Evolutionary conservation across 169 alveolate species (phyloP).

Genomic region (Plasmodium inui): DNA sequence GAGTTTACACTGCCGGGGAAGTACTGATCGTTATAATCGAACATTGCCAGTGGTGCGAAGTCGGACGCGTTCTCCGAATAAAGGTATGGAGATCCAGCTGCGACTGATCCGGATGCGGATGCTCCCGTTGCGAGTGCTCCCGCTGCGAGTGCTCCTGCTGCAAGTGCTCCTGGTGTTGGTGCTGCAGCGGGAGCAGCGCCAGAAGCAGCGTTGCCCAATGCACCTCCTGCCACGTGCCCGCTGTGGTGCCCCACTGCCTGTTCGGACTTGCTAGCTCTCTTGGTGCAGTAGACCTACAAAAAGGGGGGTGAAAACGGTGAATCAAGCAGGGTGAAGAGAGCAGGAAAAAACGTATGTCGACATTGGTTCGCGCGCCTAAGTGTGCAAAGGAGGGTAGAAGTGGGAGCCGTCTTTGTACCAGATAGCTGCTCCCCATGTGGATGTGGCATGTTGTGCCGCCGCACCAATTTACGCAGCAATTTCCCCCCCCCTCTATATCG

Average conservation of each 20-base stretch:
- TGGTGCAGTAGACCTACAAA: constrained; percentile 63
- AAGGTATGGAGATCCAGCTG: background rate
- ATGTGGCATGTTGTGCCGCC: background rate
- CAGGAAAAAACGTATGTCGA: background rate
- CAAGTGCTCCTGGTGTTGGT: background rate
- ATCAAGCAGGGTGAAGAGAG: background rate
- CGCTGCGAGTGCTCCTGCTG: background rate
- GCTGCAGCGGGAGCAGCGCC: too few relatives aligned
- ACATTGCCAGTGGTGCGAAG: constrained; percentile 10
- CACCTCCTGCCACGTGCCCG: background rate
- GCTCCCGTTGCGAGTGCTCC: background rate
- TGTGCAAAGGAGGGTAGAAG: background rate
- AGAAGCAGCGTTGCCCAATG: background rate
- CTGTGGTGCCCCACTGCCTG: background rate
- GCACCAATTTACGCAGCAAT: too few relatives aligned
- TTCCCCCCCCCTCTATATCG: background rate
- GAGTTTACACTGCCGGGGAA: background rate
- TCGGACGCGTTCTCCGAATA: background rate
- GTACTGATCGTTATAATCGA: background rate
- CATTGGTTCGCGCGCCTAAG: background rate
- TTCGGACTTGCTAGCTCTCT: background rate
- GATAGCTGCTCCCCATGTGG: background rate
- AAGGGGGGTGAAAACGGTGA: background rate
- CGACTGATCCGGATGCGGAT: background rate
- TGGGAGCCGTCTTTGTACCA: background rate